phyloP scores from a whole-genome alignment of 208 protist genomes.

The Blastocrithidia nonstop region DNA sequence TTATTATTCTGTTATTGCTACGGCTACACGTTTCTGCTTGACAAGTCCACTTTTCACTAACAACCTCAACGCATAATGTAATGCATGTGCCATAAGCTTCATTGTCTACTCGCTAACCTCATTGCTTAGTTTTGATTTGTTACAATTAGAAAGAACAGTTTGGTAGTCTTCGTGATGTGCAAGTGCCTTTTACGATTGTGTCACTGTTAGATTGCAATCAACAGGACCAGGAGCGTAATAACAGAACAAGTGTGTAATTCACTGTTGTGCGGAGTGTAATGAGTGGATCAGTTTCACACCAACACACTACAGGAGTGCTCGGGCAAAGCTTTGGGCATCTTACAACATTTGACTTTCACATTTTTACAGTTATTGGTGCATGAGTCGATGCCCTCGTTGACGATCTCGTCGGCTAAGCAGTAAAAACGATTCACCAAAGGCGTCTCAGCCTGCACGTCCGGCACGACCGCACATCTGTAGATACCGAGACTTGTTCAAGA shows the following conservation, averaged over 20 bases:
- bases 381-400: conserved; percentile 19
- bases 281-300: conserved; percentile 42
- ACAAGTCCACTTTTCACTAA: too few species aligned
- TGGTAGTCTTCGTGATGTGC: too few species aligned
- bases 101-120: too few species aligned
- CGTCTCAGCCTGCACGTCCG: conserved; percentile 60
- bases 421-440: conserved; percentile 76
- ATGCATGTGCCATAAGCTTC: too few species aligned
- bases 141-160: too few species aligned
- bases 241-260: conserved; percentile 29
- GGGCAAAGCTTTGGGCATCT: conserved; percentile 19
- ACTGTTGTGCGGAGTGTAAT: conserved; percentile 15
- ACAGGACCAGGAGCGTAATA: conserved; percentile 25
- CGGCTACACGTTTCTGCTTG: too few species aligned
- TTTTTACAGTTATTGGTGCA: conserved; percentile 23
- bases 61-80: too few species aligned
- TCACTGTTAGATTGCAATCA: too few species aligned
- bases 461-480: conserved; percentile 76
- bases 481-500: conserved; percentile 60
- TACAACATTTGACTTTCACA: conserved; percentile 34
- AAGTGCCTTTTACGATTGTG: too few species aligned
- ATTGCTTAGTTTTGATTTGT: too few species aligned
- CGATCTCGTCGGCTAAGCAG: conserved; percentile 31
- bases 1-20: too few species aligned
- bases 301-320: conserved; percentile 69